A percentile compares a stretch with the other conserved stretches of the same genome.
These are phyloP conservation scores for Meira nashicola DNA, from an alignment of 1,284 basidiomycete genomes.

Conservation along the genomic window DNA sequence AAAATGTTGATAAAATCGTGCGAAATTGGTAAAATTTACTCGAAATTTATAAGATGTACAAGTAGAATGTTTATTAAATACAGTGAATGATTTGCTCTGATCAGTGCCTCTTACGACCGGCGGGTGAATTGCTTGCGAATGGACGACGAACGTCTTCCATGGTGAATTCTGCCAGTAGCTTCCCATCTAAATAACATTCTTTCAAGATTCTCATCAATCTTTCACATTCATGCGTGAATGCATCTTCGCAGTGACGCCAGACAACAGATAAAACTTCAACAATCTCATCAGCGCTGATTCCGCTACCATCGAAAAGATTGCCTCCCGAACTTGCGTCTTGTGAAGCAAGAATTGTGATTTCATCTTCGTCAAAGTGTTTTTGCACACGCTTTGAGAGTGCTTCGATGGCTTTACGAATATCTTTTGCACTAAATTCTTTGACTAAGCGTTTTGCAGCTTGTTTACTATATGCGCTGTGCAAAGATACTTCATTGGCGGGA, in stretches of 20 bases:
- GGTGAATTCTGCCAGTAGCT: constrained; percentile 16
- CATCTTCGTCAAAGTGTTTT: constrained; percentile 73
- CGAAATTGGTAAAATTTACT: no score
- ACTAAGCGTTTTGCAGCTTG: constrained; percentile 74
- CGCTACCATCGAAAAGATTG: constrained; percentile 8
- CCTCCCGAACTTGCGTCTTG: not conserved
- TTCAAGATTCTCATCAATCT: constrained; percentile 18
- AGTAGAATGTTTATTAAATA: no score
- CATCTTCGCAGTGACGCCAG: constrained; percentile 31
- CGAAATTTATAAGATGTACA: no score
- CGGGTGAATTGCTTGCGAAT: constrained; percentile 2
- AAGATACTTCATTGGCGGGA: constrained; percentile 71
- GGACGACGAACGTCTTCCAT: constrained; percentile 15
- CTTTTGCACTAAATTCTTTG: constrained; percentile 80
- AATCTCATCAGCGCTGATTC: constrained; percentile 12
- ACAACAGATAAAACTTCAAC: constrained; percentile 29
- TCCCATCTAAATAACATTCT: constrained; percentile 26
- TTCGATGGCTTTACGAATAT: constrained; percentile 76
- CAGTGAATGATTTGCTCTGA: no score
- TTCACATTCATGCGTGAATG: constrained; percentile 26
- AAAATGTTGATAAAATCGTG: no score
- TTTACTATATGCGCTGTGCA: constrained; percentile 72
- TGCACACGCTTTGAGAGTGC: constrained; percentile 83
- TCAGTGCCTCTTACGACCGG: not conserved
- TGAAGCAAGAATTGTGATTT: constrained; percentile 54